Percentiles rank a stretch among this genome's conserved stretches.
phyloP scores from a whole-genome alignment of 2,329 filamentous ascomycete genomes.

The Aureobasidium namibiae region DNA sequence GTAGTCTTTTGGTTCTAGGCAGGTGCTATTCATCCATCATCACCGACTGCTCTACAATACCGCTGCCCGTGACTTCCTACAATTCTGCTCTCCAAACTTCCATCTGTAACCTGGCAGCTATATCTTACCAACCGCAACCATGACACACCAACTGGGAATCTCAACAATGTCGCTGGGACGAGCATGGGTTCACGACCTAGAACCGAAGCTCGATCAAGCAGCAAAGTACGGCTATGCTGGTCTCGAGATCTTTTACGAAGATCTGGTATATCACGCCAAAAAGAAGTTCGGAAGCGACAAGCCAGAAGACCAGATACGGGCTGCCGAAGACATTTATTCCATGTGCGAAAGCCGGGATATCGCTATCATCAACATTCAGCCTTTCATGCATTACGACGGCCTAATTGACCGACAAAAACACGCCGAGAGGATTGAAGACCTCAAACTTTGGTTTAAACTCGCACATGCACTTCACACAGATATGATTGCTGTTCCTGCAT shows the following conservation, averaged over 20 bases:
- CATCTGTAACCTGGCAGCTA: neutral
- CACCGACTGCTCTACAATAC: neutral
- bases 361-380: constrained; percentile 60
- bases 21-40: neutral
- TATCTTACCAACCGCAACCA: constrained; percentile 18
- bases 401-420: constrained; percentile 57
- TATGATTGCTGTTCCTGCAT: constrained; percentile 66
- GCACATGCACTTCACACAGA: constrained; percentile 58
- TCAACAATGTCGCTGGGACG: constrained; percentile 71
- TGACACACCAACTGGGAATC: constrained; percentile 56
- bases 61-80: neutral
- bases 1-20: neutral
- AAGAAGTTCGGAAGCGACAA: constrained; percentile 36
- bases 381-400: constrained; percentile 72
- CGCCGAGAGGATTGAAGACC: constrained; percentile 49
- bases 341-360: constrained; percentile 52
- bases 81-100: neutral
- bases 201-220: constrained; percentile 61
- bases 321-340: constrained; percentile 48
- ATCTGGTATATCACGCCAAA: constrained; percentile 55
- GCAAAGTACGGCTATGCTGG: constrained; percentile 56
- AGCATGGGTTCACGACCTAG: constrained; percentile 59
- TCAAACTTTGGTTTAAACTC: constrained; percentile 62
- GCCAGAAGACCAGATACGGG: constrained; percentile 43
- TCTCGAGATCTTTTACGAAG: constrained; percentile 70